phyloP scores from a whole-genome alignment of 441 rosid genomes.

The Syzygium syzygioides region DNA sequence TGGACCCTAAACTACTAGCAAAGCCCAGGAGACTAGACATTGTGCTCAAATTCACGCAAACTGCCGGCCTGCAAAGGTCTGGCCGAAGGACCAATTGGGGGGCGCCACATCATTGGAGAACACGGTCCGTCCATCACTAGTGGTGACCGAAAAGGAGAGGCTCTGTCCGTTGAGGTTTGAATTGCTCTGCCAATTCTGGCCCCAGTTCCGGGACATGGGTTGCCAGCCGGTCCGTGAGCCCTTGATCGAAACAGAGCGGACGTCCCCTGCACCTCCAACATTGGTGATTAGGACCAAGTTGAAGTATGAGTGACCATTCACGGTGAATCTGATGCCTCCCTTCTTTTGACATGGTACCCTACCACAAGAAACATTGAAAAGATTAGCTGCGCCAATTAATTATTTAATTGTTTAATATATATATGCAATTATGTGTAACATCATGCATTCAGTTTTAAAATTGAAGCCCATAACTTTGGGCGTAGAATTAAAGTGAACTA shows the following conservation, averaged over 20 bases:
- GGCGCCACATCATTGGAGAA: slow-evolving; percentile 34
- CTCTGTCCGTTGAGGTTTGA: slow-evolving; percentile 36
- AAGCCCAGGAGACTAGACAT: background rate
- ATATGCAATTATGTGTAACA: background rate
- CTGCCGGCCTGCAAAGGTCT: slow-evolving; percentile 46
- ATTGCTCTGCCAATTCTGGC: slow-evolving; percentile 59
- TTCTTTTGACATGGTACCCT: slow-evolving; percentile 48
- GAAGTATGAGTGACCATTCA: slow-evolving; percentile 49
- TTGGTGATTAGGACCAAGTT: slow-evolving; percentile 45
- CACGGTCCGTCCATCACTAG: slow-evolving; percentile 39
- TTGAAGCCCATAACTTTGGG: background rate
- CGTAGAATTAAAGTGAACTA: no score
- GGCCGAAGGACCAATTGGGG: slow-evolving; percentile 37
- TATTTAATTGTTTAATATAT: background rate
- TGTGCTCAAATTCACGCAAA: slow-evolving; percentile 5
- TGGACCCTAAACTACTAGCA: background rate
- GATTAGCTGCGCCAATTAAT: background rate
- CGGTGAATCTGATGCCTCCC: slow-evolving; percentile 48
- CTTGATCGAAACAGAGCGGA: slow-evolving; percentile 33
- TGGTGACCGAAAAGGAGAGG: slow-evolving; percentile 47
- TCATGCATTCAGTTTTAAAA: background rate
- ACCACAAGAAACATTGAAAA: background rate
- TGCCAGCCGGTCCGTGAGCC: slow-evolving; percentile 50
- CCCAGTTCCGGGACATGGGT: slow-evolving; percentile 54
- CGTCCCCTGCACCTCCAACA: slow-evolving; percentile 51